Conservation (phyloP, 2,329 filamentous ascomycete genomes). For the Exutisphaerella laricina region DNA sequence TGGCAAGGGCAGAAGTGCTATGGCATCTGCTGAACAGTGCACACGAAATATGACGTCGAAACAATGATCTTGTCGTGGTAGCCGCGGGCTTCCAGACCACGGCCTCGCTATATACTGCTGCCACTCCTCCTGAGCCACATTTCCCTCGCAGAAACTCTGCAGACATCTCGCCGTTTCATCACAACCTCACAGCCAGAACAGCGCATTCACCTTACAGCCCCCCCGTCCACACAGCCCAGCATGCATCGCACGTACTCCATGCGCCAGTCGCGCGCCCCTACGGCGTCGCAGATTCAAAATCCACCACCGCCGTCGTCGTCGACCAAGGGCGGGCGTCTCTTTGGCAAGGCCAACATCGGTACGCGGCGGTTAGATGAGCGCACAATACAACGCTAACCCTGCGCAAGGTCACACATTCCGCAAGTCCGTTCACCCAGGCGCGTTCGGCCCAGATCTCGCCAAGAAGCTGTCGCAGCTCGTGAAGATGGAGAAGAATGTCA, state of each 20-base stretch:
- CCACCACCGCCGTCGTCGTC: constrained; percentile 86
- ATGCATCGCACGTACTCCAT: constrained; percentile 99
- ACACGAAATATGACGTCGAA: neutral
- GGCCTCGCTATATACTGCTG: neutral
- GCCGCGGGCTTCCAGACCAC: neutral
- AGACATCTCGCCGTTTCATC: neutral
- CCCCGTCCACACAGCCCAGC: constrained; percentile 19
- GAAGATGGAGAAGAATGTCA: constrained; percentile 99
- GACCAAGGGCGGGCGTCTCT: constrained; percentile 86
- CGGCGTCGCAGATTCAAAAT: constrained; percentile 84
- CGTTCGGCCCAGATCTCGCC: constrained; percentile 79
- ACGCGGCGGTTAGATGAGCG: too few species aligned
- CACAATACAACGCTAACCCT: constrained; percentile 4
- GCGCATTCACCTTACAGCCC: constrained; percentile 5
- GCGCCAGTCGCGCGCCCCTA: constrained; percentile 94
- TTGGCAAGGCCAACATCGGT: constrained; percentile 83
- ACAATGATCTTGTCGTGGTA: too few species aligned
- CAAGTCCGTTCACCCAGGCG: constrained; percentile 63
- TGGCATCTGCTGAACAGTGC: neutral
- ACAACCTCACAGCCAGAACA: constrained; percentile 1
- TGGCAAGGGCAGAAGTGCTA: neutral
- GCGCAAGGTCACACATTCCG: constrained; percentile 62
- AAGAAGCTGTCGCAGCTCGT: constrained; percentile 98
- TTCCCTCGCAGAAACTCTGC: neutral
- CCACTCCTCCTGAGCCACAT: neutral